A percentile compares a stretch with the other conserved stretches of the same genome.
These are phyloP conservation scores for Xylaria intraflava DNA, from an alignment of 495 filamentous ascomycete species.

Conservation along the genomic window DNA sequence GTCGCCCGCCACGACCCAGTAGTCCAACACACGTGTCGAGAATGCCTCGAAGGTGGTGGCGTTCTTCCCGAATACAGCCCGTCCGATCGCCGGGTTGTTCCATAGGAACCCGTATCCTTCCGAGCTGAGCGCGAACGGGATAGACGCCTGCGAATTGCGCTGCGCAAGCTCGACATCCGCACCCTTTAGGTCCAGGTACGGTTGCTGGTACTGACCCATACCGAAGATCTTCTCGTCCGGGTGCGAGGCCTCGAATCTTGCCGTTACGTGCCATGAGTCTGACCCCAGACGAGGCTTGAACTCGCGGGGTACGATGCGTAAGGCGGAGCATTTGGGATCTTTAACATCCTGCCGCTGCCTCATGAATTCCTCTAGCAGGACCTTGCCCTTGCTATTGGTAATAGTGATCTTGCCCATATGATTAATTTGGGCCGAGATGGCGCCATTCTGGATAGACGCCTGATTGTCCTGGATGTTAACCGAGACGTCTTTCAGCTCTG, in stretches of 20 bases:
- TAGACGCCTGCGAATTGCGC: conserved; percentile 54
- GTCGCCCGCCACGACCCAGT: conserved; percentile 53
- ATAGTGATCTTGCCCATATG: conserved; percentile 46
- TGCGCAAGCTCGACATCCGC: conserved; percentile 52
- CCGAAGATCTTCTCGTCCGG: conserved; percentile 51
- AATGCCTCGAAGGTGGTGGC: conserved; percentile 53
- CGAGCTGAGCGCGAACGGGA: conserved; percentile 50
- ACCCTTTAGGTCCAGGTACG: conserved; percentile 50
- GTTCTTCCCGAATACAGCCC: conserved; percentile 51
- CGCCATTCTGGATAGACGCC: conserved; percentile 44
- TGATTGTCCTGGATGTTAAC: conserved; percentile 2
- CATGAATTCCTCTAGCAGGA: conserved; percentile 51
- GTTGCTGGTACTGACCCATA: conserved; percentile 59
- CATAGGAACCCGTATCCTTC: conserved; percentile 53
- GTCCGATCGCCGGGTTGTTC: conserved; percentile 53
- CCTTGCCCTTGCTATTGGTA: conserved; percentile 28
- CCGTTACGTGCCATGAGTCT: conserved; percentile 44
- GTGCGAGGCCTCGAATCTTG: conserved; percentile 47
- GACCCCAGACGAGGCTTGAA: conserved; percentile 45
- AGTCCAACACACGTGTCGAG: conserved; percentile 48
- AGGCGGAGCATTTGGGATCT: conserved; percentile 50
- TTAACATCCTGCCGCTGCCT: conserved; percentile 43
- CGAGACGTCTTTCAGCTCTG: background rate
- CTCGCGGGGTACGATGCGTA: conserved; percentile 48
- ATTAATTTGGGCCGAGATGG: conserved; percentile 44